Conservation (phyloP, 1,139 yeast species). For the Taiozyma onychis region DNA sequence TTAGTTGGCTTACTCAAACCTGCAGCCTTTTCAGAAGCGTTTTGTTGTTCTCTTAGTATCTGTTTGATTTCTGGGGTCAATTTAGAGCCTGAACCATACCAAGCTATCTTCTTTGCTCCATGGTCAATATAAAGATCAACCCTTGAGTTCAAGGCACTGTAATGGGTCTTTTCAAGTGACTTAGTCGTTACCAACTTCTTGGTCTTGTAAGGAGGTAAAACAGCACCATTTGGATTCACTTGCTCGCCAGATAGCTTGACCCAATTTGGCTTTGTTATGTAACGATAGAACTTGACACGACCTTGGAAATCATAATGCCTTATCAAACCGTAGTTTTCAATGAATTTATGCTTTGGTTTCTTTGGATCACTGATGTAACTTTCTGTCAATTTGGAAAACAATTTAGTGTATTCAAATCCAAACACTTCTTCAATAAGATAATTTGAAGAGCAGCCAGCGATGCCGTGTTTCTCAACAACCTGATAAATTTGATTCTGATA, state of each 20-base stretch:
- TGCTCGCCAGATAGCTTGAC: conserved; percentile 25
- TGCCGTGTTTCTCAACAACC: conserved; percentile 34
- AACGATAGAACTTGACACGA: conserved; percentile 64
- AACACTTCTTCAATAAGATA: conserved; percentile 41
- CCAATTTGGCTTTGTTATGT: conserved; percentile 45
- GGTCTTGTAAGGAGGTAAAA: conserved; percentile 25
- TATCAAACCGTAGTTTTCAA: conserved; percentile 40
- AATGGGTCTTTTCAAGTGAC: conserved; percentile 16
- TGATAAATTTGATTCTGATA: conserved; percentile 57
- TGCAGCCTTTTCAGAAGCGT: not conserved
- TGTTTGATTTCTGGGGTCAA: conserved; percentile 6
- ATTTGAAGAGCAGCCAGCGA: conserved; percentile 53
- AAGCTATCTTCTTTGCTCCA: conserved; percentile 13
- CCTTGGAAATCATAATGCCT: conserved; percentile 72
- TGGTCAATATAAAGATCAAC: conserved; percentile 13
- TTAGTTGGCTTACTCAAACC: conserved; percentile 6
- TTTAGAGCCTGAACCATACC: conserved; percentile 13
- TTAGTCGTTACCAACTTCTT: conserved; percentile 8
- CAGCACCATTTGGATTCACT: conserved; percentile 17
- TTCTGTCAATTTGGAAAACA: conserved; percentile 46
- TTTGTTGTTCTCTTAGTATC: conserved; percentile 1
- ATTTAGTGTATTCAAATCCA: conserved; percentile 49
- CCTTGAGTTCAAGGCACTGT: conserved; percentile 21
- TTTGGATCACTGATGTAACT: conserved; percentile 35
- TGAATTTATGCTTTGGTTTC: conserved; percentile 17